Evolutionary conservation across 2,329 filamentous ascomycete genomes (phyloP), one percentile per base, ranked within the genome.

Genomic region (Trichoderma harzianum): DNA sequence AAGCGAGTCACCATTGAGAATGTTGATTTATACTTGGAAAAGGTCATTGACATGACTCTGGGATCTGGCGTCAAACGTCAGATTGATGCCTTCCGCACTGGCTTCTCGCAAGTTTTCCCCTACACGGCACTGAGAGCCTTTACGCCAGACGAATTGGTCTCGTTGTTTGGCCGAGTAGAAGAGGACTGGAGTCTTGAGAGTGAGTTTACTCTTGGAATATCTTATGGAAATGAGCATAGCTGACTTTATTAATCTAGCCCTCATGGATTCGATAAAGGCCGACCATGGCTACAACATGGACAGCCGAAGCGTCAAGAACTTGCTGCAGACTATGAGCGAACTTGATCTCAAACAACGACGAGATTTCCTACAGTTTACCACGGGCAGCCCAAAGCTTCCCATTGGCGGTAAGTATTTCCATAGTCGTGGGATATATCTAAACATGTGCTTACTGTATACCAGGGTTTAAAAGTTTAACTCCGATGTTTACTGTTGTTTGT

Each of bases 251-350:
- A 32, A 73, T 61, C 57, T 73, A 96, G 93, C 96, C 72, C 89
- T 99, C 53, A 97, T 97, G 89, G 96, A 99, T 79, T 98, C 95
- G 0, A 95, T 99, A 84, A 99, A 99, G 84, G 96, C 96, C 32
- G 96, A 99, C 77, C 96, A 99, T 79, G 96, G 96, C 10, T 99
- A 93, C 85, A 99, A 98, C 77, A 96, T 99, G 89, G 96, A 99
- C 80, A 98, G 95, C 86, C 93, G 92, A 84, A 98, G 93, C 78
- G 94, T 99, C 62, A 94, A 92, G 77, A 98, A 99, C 77, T 81
- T 99, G 75, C 86, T 99, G 21, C 94, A 98, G 78, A 92, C 92
- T 11, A 98, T 99, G 96, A 98, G 94, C 80, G 92, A 97, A 79
- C 87, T 98, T 69, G 88, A 88, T 8, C 82, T 87, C 2, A 82